Evolutionary conservation across 352 stramenopile species (phyloP).

Genomic region (Phytopythium litorale): DNA sequence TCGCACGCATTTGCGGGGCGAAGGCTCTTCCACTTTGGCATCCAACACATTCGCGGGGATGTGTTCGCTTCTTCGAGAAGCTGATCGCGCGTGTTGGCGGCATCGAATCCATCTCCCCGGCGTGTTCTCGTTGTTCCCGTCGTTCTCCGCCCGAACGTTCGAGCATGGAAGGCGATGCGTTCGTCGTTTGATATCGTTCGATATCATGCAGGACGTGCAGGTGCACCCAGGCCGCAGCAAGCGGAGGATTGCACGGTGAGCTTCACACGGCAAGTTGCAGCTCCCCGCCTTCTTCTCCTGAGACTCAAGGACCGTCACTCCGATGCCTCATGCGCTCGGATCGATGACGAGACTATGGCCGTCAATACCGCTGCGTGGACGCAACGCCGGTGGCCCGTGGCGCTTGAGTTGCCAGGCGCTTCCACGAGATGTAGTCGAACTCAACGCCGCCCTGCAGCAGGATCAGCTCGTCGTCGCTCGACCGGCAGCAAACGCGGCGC

Average conservation of each 20-base stretch:
- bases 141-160: neutral
- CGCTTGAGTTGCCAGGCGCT: neutral
- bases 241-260: neutral
- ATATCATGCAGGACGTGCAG: neutral
- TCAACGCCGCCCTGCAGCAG: neutral
- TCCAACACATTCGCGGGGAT: too few species aligned
- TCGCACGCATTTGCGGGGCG: neutral
- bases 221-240: neutral
- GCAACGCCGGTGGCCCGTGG: too few species aligned
- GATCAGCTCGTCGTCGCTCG: slow-evolving; percentile 1
- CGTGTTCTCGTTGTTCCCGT: neutral
- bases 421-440: slow-evolving; percentile 5
- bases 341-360: too few species aligned
- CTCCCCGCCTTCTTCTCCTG: too few species aligned
- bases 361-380: too few species aligned
- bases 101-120: neutral
- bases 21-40: too few species aligned
- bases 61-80: too few species aligned
- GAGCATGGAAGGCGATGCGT: neutral
- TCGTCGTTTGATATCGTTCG: too few species aligned
- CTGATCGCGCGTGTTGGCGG: neutral
- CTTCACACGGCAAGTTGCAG: too few species aligned
- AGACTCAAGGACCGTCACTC: too few species aligned
- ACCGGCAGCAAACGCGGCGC: neutral
- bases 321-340: too few species aligned